A percentile compares a stretch with the other conserved stretches of the same genome.
These are phyloP conservation scores for Candida chilensis DNA, from an alignment of 805 yeast genomes.

Conservation along the genomic window DNA sequence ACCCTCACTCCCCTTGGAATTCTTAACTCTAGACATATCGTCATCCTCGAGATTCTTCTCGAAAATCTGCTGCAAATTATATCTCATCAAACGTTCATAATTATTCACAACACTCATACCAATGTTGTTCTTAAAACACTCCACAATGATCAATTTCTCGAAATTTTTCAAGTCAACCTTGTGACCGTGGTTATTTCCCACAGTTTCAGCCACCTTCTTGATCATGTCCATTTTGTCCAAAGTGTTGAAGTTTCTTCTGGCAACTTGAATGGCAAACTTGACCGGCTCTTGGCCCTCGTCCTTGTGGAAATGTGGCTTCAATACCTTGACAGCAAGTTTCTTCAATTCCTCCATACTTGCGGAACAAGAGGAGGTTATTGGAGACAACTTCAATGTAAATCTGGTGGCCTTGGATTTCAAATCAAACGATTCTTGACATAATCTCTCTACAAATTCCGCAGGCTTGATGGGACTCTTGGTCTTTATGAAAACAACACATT, in stretches of 20 bases:
- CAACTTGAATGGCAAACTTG: slow-evolving; percentile 74
- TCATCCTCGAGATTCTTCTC: slow-evolving; percentile 29
- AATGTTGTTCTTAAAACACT: slow-evolving; percentile 79
- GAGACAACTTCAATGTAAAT: slow-evolving; percentile 72
- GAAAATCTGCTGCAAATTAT: slow-evolving; percentile 75
- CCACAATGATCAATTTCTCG: slow-evolving; percentile 74
- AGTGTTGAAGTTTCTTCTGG: slow-evolving; percentile 69
- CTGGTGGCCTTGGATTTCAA: slow-evolving; percentile 51
- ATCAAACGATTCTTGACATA: slow-evolving; percentile 53
- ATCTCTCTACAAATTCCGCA: slow-evolving; percentile 50
- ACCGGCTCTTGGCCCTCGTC: slow-evolving; percentile 24
- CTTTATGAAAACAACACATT: slow-evolving; percentile 80
- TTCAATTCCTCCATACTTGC: slow-evolving; percentile 63
- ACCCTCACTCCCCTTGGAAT: neutral
- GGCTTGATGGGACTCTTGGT: slow-evolving; percentile 76
- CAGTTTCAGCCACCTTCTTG: slow-evolving; percentile 57
- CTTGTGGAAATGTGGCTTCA: slow-evolving; percentile 60
- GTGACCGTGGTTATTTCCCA: slow-evolving; percentile 65
- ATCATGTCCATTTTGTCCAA: slow-evolving; percentile 69
- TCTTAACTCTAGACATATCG: slow-evolving; percentile 7
- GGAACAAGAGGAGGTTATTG: slow-evolving; percentile 66
- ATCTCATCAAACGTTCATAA: slow-evolving; percentile 54
- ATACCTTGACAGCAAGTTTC: slow-evolving; percentile 48
- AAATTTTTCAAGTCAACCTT: slow-evolving; percentile 71
- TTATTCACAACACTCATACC: slow-evolving; percentile 80